Evolutionary conservation across 2,329 filamentous ascomycete genomes (phyloP), one percentile per base, ranked within the genome.

Genomic region (Chaetothyriales sp.): DNA sequence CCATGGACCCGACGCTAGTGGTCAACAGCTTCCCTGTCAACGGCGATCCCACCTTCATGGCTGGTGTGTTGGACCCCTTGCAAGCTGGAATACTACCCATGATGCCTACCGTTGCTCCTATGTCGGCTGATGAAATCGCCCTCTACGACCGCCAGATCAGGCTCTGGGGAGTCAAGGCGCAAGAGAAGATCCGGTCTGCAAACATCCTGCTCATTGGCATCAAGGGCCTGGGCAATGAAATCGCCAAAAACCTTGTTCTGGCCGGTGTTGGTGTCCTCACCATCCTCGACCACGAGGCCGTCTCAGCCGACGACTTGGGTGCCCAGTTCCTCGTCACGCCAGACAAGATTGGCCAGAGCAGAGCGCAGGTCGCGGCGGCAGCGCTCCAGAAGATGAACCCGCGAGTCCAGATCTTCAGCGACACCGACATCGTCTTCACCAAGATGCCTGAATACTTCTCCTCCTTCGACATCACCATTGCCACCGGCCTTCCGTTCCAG

Each of bases 101-200:
- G 44, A 43, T 47, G 2, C 50, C 53, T 10, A 43, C 51, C n/a
- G 51, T 56, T 43, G 52, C 51, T 29, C 49, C 51, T 10, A 58
- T 61, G 1, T 56, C 59, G n/a, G 56, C 58, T 87, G 92, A 97
- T 69, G 92, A 98, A 66, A 94, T 97, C 63, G 92, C 90, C 13
- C 81, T 97, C 5, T 98, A 98, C 67, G 92, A 98, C 70, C 83
- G 92, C 48, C 92, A 98, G 67, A 95, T 98, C 63, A 85, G 92
- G 50, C 81, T 98, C 28, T 98, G 92, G 92, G 92, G 92, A 44
- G 86, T 97, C 64, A 83, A 92, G 63, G 92, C 92, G 5, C 92
- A 98, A 68, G 85, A 94, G 66, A 77, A 77, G 77, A 89, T 98
- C 53, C 87, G 90, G 61, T 85, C 79, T 54, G 88, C 92, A 54